These are phyloP conservation scores for Draba incana DNA, from an alignment of 345 rosid genomes.

Conservation along the genomic window DNA sequence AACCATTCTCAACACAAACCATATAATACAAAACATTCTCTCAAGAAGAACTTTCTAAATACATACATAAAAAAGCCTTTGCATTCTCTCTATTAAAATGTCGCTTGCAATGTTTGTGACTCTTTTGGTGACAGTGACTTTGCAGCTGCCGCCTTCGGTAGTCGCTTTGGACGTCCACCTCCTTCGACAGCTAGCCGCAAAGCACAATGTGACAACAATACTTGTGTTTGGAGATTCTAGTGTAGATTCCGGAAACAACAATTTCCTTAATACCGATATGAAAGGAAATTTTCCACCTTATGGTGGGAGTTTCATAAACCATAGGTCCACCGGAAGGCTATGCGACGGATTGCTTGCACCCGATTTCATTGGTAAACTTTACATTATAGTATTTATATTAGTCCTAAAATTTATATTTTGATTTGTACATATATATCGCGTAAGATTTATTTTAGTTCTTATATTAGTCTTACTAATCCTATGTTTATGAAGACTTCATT, in stretches of 20 bases:
- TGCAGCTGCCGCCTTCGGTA: slow-evolving; percentile 8
- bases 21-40: slow-evolving; percentile 16
- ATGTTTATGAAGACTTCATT: background rate
- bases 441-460: slow-evolving; percentile 15
- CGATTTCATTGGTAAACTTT: slow-evolving; percentile 61
- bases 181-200: slow-evolving; percentile 48
- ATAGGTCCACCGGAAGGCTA: slow-evolving; percentile 69
- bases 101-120: slow-evolving; percentile 24
- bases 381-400: background rate
- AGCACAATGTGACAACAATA: slow-evolving; percentile 60
- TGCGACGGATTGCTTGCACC: slow-evolving; percentile 73
- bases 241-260: slow-evolving; percentile 83
- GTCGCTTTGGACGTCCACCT: slow-evolving; percentile 40
- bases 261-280: slow-evolving; percentile 50
- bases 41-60: background rate
- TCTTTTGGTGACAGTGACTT: slow-evolving; percentile 25
- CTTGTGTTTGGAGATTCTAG: slow-evolving; percentile 89
- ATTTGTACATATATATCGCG: slow-evolving; percentile 29
- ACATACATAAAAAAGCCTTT: background rate
- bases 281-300: slow-evolving; percentile 74
- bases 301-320: slow-evolving; percentile 63
- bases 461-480: background rate
- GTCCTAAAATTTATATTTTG: background rate
- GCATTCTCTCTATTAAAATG: slow-evolving; percentile 3
- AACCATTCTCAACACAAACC: slow-evolving; percentile 6